Percentiles rank a stretch among this genome's conserved stretches.
Conservation (phyloP, 371 early-diverging fungal species). For the Mucor mucedo region DNA sequence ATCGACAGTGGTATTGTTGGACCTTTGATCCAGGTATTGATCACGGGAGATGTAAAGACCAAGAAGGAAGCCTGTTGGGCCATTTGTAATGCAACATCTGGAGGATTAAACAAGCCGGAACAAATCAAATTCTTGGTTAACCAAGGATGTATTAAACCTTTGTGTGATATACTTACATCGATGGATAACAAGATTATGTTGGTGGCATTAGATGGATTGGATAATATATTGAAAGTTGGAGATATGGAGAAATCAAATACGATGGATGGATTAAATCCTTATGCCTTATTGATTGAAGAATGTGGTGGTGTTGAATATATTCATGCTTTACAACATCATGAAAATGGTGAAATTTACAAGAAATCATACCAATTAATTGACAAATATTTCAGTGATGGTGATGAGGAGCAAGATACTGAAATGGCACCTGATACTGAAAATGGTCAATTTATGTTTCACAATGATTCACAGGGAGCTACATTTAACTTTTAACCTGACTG, state of each 20-base stretch:
- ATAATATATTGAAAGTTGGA: conserved; percentile 76
- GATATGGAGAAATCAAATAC: conserved; percentile 50
- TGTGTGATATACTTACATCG: conserved; percentile 78
- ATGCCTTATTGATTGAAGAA: conserved; percentile 87
- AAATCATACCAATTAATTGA: conserved; percentile 93
- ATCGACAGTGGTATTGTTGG: conserved; percentile 94
- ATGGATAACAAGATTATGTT: conserved; percentile 84
- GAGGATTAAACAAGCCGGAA: conserved; percentile 75
- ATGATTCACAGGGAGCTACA: conserved; percentile 63
- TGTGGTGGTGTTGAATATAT: conserved; percentile 93
- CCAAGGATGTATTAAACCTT: conserved; percentile 83
- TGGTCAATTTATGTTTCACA: conserved; percentile 71
- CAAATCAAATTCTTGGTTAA: conserved; percentile 80
- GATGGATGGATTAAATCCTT: conserved; percentile 76
- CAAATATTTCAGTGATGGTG: conserved; percentile 91
- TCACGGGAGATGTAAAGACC: conserved; percentile 57
- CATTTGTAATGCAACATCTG: conserved; percentile 90
- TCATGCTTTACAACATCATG: conserved; percentile 89
- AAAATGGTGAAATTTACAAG: conserved; percentile 92
- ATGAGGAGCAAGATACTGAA: conserved; percentile 63
- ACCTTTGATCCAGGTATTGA: conserved; percentile 87
- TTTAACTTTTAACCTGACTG: conserved; percentile 62
- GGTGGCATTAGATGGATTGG: conserved; percentile 90
- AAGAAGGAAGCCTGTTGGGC: conserved; percentile 91
- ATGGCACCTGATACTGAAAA: conserved; percentile 49